Evolutionary conservation across 345 rosid species (phyloP), one percentile per base, ranked within the genome.

Genomic region (Acer yangbiense): DNA sequence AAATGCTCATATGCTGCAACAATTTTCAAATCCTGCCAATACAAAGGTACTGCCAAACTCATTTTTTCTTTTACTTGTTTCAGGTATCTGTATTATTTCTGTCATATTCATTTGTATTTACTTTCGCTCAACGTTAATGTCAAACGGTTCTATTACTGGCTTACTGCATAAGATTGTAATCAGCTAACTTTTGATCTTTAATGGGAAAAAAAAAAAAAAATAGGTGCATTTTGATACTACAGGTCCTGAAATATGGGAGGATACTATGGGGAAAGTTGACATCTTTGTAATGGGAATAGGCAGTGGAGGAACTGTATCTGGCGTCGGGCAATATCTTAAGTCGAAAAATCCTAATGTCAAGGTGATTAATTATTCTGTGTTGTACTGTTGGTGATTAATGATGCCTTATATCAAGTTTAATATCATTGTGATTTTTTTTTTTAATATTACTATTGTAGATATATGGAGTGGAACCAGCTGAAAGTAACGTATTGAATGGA

Each of bases 191-290:
- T 2, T 73, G 71, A 57, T 13, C 43, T 23, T 11, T 73, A 52
- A 32, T 80, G 64, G 78, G 13, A 13, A 14, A 52, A 16, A 14
- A 52, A 14, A 52, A 54, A 14, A 57, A 16, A 52, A 78, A 82
- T 82, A 95, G 99, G 86, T 83, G 71, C 99, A 96, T 81, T 96
- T 82, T 80, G 98, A 96, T 58, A 96, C 99, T 1, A 96, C 99
- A 0, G 98, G 99, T 48, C 99, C 97, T 79, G 98, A 96, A 84
- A 94, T 96, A 78, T 96, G 99, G 99, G 99, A 94, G 82, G 99
- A 93, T 63, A 91, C 99, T 3, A 85, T 82, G 69, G 97, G 99
- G 18, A 83, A 91, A 77, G 98, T 96, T 0, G 99, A 96, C 78
- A 94, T 96, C 35, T 96, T 93, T 61, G 91, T 96, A 18, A 96